Evolutionary conservation across 371 early-diverging fungal species (phyloP).

Genomic region (Mortierella sp.): DNA sequence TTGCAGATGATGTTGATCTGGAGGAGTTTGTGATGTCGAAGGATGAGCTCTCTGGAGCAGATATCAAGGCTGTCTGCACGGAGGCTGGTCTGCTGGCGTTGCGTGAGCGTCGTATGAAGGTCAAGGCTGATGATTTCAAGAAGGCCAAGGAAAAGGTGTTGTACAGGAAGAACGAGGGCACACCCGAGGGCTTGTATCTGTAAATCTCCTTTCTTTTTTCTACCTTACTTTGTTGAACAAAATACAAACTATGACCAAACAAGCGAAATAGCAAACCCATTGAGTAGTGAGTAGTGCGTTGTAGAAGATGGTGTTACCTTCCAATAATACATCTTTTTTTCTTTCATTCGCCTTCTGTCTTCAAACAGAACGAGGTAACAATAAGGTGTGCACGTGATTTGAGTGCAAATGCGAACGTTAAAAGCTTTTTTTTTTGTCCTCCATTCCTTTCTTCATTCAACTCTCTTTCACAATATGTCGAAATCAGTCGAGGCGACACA

Average conservation of each 20-base stretch:
- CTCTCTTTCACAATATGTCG: slow-evolving; percentile 8
- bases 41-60: slow-evolving; percentile 99
- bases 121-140: slow-evolving; percentile 97
- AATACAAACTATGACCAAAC: background rate
- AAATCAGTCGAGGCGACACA: slow-evolving; percentile 25
- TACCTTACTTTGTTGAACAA: background rate
- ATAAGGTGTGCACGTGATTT: slow-evolving; percentile 44
- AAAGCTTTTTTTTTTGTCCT: slow-evolving; percentile 62
- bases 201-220: slow-evolving; percentile 55
- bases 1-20: slow-evolving; percentile 97
- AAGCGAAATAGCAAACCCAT: background rate
- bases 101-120: slow-evolving; percentile 99
- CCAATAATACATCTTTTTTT: slow-evolving; percentile 8
- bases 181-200: slow-evolving; percentile 96
- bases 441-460: slow-evolving; percentile 18
- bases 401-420: background rate
- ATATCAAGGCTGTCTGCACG: slow-evolving; percentile 99
- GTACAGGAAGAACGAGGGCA: slow-evolving; percentile 98
- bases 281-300: background rate
- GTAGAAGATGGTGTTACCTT: background rate
- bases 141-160: slow-evolving; percentile 99
- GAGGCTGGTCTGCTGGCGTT: slow-evolving; percentile 99
- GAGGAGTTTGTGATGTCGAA: slow-evolving; percentile 99
- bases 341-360: background rate
- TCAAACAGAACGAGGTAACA: too few species aligned